Base-by-base conservation (phyloP, 495 filamentous ascomycete genomes). In the Aspergillus sclerotiicarbonarius region DNA sequence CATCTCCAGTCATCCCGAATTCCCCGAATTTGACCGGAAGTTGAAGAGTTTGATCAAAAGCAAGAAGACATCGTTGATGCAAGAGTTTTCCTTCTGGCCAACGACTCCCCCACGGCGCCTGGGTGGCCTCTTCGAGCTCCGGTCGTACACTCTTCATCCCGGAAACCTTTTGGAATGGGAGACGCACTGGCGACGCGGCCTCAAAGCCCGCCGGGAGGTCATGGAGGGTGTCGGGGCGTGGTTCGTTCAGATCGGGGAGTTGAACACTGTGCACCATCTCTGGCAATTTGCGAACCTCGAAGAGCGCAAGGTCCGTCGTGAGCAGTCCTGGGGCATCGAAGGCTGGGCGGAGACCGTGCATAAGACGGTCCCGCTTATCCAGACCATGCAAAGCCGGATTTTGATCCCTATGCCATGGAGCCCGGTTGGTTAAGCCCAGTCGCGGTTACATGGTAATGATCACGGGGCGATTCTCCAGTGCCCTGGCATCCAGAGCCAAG, bases 61-160 rank as follows among this genome's bases (percentile, higher is more conserved):
- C 60, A 96, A 96, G 74, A 84, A 87, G 62, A 88, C 84, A 10
- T 97, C 94, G 0, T 81, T 98, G 30, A 98, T 98, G 94, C 94
- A 98, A 71, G 94, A 98, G 71, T 98, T 98, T 76, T 95, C 90
- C 51, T 98, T 98, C 83, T 98, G 94, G 94, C 94, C 94, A 0
- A 98, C 94, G 1, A 92, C 91, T 0, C 82, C 94, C 0, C 94
- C 94, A 0, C 91, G 94, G 33, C 79, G 87, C 58, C 83, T 98
- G 7, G 94, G 94, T 60, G 94, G 94, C 20, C 73, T 98, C 31
- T 98, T 98, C 68, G 94, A 98, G 80, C 84, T 98, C 13, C 91
- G 94, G 29, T 97, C 94, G 15, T 98, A 98, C 78, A 98, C 93
- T 7, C 81, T 98, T 9, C 90, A 96, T 71, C 94, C 94, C 0